Evolutionary conservation across 2,329 filamentous ascomycete species (phyloP).

Genomic region (Fusarium fracticaudum): DNA sequence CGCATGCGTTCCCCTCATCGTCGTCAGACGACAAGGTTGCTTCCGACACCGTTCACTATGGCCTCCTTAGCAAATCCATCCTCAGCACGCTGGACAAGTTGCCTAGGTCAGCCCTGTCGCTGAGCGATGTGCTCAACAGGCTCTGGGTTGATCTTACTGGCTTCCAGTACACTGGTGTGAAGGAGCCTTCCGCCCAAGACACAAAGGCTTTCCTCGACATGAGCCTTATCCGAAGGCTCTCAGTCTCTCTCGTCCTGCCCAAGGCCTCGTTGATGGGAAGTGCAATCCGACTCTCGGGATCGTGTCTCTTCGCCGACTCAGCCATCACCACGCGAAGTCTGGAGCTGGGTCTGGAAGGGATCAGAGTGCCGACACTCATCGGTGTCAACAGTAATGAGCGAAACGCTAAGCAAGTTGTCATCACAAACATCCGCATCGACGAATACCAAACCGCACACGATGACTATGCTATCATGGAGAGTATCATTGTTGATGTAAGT

Average conservation of each 20-base stretch:
- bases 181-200: background rate
- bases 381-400: constrained; percentile 80
- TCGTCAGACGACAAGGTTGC: constrained; percentile 69
- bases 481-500: constrained; percentile 68
- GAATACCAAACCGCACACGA: constrained; percentile 58
- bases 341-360: constrained; percentile 61
- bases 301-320: constrained; percentile 53
- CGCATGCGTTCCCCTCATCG: constrained; percentile 64
- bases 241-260: constrained; percentile 66
- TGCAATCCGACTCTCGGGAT: constrained; percentile 63
- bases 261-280: constrained; percentile 75
- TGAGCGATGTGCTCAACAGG: constrained; percentile 44
- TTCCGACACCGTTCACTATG: constrained; percentile 80
- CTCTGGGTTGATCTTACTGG: constrained; percentile 49
- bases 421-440: constrained; percentile 71
- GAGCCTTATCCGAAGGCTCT: constrained; percentile 55
- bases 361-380: constrained; percentile 74
- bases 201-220: constrained; percentile 45
- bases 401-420: constrained; percentile 70
- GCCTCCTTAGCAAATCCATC: constrained; percentile 73
- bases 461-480: constrained; percentile 65
- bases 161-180: constrained; percentile 23
- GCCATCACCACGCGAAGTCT: constrained; percentile 42
- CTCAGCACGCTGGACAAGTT: constrained; percentile 54
- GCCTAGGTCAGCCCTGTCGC: constrained; percentile 20